These are phyloP conservation scores for Piloderma croceum DNA, from an alignment of 768 basidiomycete species.

Conservation along the genomic window DNA sequence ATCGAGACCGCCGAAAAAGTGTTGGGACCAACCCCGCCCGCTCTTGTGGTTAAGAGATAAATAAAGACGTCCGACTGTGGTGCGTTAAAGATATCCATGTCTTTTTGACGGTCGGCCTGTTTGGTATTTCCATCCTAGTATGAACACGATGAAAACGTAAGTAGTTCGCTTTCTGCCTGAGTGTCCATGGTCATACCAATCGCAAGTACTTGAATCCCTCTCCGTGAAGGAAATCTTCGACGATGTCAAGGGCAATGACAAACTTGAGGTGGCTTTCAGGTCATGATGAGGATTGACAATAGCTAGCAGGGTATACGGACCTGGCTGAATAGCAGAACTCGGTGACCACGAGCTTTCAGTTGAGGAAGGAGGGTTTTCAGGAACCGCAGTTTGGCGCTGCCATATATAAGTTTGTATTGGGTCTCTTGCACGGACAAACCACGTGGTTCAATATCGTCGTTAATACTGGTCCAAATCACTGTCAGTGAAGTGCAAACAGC, in stretches of 20 bases:
- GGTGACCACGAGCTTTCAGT: slow-evolving; percentile 78
- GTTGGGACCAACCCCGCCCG: slow-evolving; percentile 93
- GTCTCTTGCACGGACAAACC: slow-evolving; percentile 51
- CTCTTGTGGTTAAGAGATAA: slow-evolving; percentile 87
- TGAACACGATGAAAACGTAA: too few relatives aligned
- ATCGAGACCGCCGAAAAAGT: slow-evolving; percentile 38
- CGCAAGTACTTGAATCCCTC: slow-evolving; percentile 78
- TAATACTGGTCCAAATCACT: too few relatives aligned
- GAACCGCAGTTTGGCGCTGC: slow-evolving; percentile 79
- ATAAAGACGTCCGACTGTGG: slow-evolving; percentile 84
- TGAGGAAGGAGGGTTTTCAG: slow-evolving; percentile 76
- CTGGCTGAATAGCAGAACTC: slow-evolving; percentile 89
- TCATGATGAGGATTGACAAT: slow-evolving; percentile 2
- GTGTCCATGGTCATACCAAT: slow-evolving; percentile 53
- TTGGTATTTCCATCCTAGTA: slow-evolving; percentile 84
- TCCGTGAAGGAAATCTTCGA: slow-evolving; percentile 84
- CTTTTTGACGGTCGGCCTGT: slow-evolving; percentile 80
- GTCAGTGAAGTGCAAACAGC: too few relatives aligned
- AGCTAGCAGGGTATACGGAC: slow-evolving; percentile 38
- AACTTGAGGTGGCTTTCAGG: slow-evolving; percentile 47
- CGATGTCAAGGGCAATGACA: slow-evolving; percentile 75
- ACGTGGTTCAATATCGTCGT: slow-evolving; percentile 70
- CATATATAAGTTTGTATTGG: slow-evolving; percentile 77
- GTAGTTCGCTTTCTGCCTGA: slow-evolving; percentile 4
- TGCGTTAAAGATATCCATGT: slow-evolving; percentile 92